phyloP scores from a whole-genome alignment of 805 yeast genomes.

The Blastobotrys americana region DNA sequence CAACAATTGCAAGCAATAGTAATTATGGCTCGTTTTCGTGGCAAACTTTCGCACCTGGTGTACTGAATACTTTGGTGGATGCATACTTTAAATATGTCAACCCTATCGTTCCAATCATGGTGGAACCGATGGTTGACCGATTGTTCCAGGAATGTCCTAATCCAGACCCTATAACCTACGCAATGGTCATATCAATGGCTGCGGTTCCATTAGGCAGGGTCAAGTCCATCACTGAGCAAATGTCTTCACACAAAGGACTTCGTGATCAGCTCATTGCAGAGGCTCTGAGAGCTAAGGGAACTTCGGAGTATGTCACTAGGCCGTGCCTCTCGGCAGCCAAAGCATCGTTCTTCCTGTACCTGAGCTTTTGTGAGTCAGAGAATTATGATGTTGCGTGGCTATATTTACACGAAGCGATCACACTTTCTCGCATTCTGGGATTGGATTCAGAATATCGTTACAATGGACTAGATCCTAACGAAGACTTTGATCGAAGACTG shows the following conservation, averaged over 20 bases:
- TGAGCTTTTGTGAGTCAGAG: constrained; percentile 7
- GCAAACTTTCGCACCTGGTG: constrained; percentile 3
- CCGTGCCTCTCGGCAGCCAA: background rate
- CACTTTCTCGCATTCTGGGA: constrained; percentile 3
- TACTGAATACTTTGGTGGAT: constrained; percentile 1
- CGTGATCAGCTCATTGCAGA: constrained; percentile 6
- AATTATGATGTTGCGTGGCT: constrained; percentile 8
- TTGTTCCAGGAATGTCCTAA: background rate
- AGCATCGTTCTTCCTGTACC: constrained; percentile 7
- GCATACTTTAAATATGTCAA: constrained; percentile 10
- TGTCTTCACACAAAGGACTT: background rate
- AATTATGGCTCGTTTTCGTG: no score
- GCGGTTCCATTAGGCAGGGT: constrained; percentile 8
- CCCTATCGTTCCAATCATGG: constrained; percentile 10
- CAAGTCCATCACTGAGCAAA: background rate
- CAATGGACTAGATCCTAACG: background rate
- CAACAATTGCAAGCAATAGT: no score
- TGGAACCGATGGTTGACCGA: background rate
- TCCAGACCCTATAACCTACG: constrained; percentile 4
- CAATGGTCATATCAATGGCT: constrained; percentile 5
- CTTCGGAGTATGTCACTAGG: constrained; percentile 1
- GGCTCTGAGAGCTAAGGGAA: constrained; percentile 5
- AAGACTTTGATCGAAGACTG: constrained; percentile 6
- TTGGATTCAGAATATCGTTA: constrained; percentile 7
- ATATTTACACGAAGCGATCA: constrained; percentile 8